These are phyloP conservation scores for Pontederia paniculata DNA, from an alignment of 176 grass and related monocot genomes.

Conservation along the genomic window DNA sequence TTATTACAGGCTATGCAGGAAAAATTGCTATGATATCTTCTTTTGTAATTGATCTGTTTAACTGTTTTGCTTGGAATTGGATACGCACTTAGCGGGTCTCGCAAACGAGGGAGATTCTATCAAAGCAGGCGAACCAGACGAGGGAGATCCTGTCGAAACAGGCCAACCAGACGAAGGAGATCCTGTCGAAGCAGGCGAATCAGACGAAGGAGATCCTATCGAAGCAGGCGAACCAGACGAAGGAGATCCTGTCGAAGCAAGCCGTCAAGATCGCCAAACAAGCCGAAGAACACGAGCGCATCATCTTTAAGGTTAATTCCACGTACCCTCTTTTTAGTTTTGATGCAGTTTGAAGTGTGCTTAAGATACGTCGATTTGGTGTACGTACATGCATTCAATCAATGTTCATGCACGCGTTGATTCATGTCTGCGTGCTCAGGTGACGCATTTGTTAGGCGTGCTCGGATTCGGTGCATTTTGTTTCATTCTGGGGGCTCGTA, in stretches of 20 bases:
- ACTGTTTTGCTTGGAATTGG: too few species aligned
- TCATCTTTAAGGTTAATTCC: conserved; percentile 66
- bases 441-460: conserved; percentile 89
- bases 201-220: conserved; percentile 14
- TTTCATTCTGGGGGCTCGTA: conserved; percentile 94
- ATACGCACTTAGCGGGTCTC: too few species aligned
- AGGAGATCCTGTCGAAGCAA: conserved; percentile 86
- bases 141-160: too few species aligned
- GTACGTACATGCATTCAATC: too few species aligned
- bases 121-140: too few species aligned
- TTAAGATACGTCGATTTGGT: too few species aligned
- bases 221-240: conserved; percentile 36
- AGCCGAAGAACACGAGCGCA: conserved; percentile 80
- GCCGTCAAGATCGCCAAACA: conserved; percentile 75
- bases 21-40: too few species aligned
- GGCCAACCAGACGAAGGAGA: too few species aligned
- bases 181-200: neutral
- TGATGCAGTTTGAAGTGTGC: neutral
- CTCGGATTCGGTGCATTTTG: conserved; percentile 94
- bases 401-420: too few species aligned
- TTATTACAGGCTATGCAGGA: too few species aligned
- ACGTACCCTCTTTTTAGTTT: neutral
- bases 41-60: too few species aligned
- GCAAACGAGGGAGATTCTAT: too few species aligned
- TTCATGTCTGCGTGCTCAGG: conserved; percentile 23